A percentile compares a stretch with the other conserved stretches of the same genome.
These are phyloP conservation scores for Sphaerobolus stellatus DNA, from an alignment of 1,284 basidiomycete species.

Conservation along the genomic window DNA sequence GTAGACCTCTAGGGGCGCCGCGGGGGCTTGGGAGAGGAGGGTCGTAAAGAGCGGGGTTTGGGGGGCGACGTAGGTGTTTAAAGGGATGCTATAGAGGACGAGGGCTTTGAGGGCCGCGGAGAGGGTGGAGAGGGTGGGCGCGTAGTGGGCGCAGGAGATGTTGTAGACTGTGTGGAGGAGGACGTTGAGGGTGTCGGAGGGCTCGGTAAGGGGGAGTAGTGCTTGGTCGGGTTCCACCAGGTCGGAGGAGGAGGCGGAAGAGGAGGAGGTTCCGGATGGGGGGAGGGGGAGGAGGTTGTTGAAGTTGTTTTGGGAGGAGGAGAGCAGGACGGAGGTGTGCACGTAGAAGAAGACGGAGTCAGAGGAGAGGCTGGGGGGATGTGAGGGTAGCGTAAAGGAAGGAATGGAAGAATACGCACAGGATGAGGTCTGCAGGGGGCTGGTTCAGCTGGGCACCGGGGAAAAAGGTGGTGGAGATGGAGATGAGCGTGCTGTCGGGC, in stretches of 20 bases:
- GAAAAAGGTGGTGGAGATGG: conserved; percentile 77
- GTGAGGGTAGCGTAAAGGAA: conserved; percentile 51
- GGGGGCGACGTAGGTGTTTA: conserved; percentile 39
- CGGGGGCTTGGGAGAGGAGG: conserved; percentile 54
- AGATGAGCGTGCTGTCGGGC: conserved; percentile 51
- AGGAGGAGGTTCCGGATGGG: too few species aligned
- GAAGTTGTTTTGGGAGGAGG: conserved; percentile 55
- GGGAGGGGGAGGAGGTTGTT: conserved; percentile 47
- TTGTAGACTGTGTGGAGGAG: conserved; percentile 61
- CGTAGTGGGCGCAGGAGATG: conserved; percentile 60
- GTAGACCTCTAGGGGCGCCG: conserved; percentile 57
- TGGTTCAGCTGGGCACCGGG: conserved; percentile 54
- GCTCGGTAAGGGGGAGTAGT: conserved; percentile 48
- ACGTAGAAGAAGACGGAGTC: conserved; percentile 78
- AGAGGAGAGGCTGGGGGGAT: conserved; percentile 44
- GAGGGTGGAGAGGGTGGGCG: conserved; percentile 50
- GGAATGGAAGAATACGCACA: conserved; percentile 31
- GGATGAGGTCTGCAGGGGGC: conserved; percentile 4
- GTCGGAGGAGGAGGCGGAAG: too few species aligned
- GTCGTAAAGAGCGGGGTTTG: conserved; percentile 42
- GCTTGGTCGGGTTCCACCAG: conserved; percentile 27
- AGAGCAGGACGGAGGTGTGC: conserved; percentile 49
- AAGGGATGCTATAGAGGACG: conserved; percentile 50
- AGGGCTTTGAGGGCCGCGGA: conserved; percentile 48
- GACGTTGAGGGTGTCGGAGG: conserved; percentile 57